Evolutionary conservation across 768 basidiomycete species (phyloP), one percentile per base, ranked within the genome.

Genomic region (Boletus sp.): DNA sequence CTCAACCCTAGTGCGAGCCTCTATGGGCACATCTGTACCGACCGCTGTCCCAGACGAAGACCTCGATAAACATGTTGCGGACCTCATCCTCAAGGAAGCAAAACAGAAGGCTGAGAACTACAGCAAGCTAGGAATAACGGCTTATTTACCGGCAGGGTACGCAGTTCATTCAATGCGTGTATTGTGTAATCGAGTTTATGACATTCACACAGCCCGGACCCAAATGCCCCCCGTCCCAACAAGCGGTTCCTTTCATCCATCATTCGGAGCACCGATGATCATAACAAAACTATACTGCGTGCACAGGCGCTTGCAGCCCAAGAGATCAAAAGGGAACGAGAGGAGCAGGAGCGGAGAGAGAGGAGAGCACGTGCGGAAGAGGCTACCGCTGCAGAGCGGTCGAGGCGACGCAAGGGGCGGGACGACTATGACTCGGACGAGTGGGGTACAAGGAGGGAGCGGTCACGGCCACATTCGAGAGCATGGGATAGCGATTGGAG

Each of bases 241-340:
- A 92, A 92, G 67, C 89, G 90, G 0, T 92, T 92, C 67, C 75
- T 92, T 28, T 81, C 84, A 0, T 86, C 88, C 20, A 94, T 99
- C 58, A 94, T 99, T 55, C 85, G 87, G 63, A 94, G 84, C 62
- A 97, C 97, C 5, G 95, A 97, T 68, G 95, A 95, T 55, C 97
- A 99, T 67, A 99, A 99, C 72, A 86, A 88, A 73, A 85, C 89
- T 12, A 78, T 99, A 46, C 70, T 92, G 20, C 82, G 82, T 54
- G 81, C 89, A 28, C 90, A 92, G 72, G 86, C 87, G 0, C 69
- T 76, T 12, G 87, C 89, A 35, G 87, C 88, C 2, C 80, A 89
- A 61, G 89, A 91, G 61, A 75, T 85, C n/a, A 87, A 90, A 56
- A 75, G 74, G 29, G 85, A 86, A 60, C 73, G 84, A 28, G 80